Evolutionary conservation across 2,329 filamentous ascomycete genomes (phyloP), one percentile per base, ranked within the genome.

Genomic region (Exophiala sp.): DNA sequence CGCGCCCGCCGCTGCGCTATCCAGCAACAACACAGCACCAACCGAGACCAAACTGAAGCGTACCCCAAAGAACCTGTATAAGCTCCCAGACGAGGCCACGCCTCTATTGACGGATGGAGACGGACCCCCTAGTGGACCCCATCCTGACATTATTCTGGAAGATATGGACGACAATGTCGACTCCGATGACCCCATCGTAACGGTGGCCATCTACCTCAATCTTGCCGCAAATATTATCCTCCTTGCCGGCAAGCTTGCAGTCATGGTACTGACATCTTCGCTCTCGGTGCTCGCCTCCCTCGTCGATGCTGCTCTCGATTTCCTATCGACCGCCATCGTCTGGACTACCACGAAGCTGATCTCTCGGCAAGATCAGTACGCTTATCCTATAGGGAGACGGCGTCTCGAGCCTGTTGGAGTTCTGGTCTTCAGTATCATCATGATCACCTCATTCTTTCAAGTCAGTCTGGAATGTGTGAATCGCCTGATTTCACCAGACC

Each of bases 201-300:
- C 82, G n/a, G 64, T 93, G 16, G 90, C 91, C 35, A 93, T 97
- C 62, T 91, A 89, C 66, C 71, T 94, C 66, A 95, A 94, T 64
- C 78, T 94, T 42, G 69, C 78, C 18, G 89, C 88, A 51, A 95
- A 95, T 64, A 73, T 81, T 2, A 71, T 87, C 37, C 75, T 95
- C 1, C 76, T 95, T 2, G 77, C 78, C 5, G 80, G 87, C 53
- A 95, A 95, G 66, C 79, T 89, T 43, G 77, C 79, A 32, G 88
- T 93, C 44, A 82, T 90, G 34, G 64, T 88, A 27, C 79, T 88
- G 44, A 88, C 89, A 0, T 57, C 55, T n/a, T 91, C 86, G 39
- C 82, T 93, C 64, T 90, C 86, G 3, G 86, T 91, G 10, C 74
- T 91, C 32, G 87, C 87, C 16, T 86, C 81, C 62, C 73, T 91